phyloP scores from a whole-genome alignment of 208 protist genomes.

The Leishmania tropica region DNA sequence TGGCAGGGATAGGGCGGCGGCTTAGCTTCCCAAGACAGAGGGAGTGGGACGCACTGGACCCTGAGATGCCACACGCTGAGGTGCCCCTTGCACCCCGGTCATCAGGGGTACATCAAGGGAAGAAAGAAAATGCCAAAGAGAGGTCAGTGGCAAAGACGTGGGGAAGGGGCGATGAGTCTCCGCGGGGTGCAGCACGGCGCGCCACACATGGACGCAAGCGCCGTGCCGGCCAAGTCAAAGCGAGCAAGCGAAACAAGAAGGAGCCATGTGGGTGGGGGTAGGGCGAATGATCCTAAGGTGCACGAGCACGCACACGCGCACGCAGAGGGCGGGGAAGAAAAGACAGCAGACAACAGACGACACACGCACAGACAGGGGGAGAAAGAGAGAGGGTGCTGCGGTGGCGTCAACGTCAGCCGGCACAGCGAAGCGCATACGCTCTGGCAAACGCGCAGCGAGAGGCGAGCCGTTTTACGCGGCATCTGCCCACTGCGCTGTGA shows the following conservation, averaged over 20 bases:
- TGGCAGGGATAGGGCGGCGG: not conserved
- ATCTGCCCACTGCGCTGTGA: slow-evolving; percentile 4
- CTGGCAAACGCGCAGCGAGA: not conserved
- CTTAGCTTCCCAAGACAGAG: not conserved
- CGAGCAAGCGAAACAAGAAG: not conserved
- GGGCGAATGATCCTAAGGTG: not conserved
- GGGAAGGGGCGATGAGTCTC: not conserved
- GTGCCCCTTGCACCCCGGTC: not conserved
- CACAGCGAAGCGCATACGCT: not conserved
- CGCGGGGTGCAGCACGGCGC: not conserved
- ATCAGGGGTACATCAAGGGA: not conserved
- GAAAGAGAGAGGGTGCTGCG: too few species aligned
- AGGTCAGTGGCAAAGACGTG: not conserved
- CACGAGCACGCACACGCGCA: not conserved
- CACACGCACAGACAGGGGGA: not conserved
- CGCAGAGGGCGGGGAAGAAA: not conserved
- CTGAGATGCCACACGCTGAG: not conserved
- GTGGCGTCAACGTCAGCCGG: not conserved
- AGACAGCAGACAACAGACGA: not conserved
- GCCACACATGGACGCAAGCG: not conserved
- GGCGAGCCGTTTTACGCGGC: not conserved
- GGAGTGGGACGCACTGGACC: not conserved
- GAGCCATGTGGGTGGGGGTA: not conserved
- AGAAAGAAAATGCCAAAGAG: not conserved
- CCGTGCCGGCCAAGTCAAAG: not conserved